Evolutionary conservation across 768 basidiomycete species (phyloP), one percentile per base, ranked within the genome.

Genomic region (Tylopilus subfusipes): DNA sequence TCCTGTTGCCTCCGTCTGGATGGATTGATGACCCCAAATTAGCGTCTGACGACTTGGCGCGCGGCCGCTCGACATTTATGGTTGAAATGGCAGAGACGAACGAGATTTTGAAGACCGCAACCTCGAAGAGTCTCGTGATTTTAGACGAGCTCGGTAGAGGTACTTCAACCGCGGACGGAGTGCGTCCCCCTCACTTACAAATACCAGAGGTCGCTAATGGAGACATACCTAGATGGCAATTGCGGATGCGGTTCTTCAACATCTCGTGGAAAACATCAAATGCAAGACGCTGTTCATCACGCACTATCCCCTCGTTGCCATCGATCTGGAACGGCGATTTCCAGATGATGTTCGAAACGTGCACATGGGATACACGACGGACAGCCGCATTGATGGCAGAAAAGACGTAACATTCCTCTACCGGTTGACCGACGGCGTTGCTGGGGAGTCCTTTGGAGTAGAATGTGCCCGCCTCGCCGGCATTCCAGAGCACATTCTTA

Each of bases 31-130:
- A 59, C 34, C 9, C 40, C 50, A 40, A 25, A 21, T 13, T 53
- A 87, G 96, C 96, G 0, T 88, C 84, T 11, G 96, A 98, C 66
- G 93, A 97, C 59, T 71, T 98, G 24, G 81, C 84, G 7, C 80
- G 88, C 36, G 93, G 93, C 0, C 83, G 91, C 9, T 96, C 93
- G 0, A 98, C 90, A 0, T 97, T 98, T 68, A 97, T 97, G 95
- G 91, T 98, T 4, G 96, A 99, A 71, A 86, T 98, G 78, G 79
- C 88, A 6, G 94, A 98, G 68, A 97, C 95, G 0, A 88, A 85
- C 62, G 91, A 97, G 63, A 94, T 98, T 53, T 72, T 98, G 14
- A 79, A 84, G 33, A 76, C 83, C 4, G 88, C 91, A 1, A 89
- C 92, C 0, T 69, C 77, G 4, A 79, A 78, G 29, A 93, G 90